Percentiles rank a stretch among this genome's conserved stretches.
Conservation (phyloP, 1,139 yeast genomes). For the Taphrina betulina region DNA sequence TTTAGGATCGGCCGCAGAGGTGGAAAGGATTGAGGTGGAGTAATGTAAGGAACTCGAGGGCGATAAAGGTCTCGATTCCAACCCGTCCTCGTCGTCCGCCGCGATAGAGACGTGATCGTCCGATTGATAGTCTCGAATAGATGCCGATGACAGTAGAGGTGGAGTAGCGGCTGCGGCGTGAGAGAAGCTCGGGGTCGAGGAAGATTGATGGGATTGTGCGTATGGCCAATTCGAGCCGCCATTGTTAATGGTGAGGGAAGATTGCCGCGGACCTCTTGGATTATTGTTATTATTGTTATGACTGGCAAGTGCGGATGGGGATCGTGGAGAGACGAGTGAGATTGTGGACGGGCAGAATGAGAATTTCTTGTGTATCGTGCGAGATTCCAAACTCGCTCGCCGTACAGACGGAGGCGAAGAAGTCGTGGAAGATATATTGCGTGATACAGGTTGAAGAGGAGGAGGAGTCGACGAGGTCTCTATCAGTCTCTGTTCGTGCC, state of each 20-base stretch:
- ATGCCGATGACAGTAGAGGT: neutral
- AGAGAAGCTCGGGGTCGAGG: no score
- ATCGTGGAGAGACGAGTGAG: constrained; percentile 19
- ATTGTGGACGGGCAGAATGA: constrained; percentile 29
- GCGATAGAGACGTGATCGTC: constrained; percentile 20
- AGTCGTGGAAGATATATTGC: no score
- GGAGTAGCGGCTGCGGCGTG: constrained; percentile 4
- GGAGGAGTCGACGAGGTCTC: no score
- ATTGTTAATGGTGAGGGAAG: constrained; percentile 11
- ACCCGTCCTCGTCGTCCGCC: constrained; percentile 21
- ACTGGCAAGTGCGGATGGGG: no score
- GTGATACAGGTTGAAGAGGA: no score
- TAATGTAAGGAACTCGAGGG: constrained; percentile 22
- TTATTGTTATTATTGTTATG: no score
- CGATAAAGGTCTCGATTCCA: neutral
- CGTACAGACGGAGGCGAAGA: no score
- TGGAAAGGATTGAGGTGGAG: constrained; percentile 24
- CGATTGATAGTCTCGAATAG: neutral
- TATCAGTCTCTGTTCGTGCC: neutral
- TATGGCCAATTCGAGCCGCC: constrained; percentile 6
- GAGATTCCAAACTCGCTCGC: no score
- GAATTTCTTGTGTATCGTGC: constrained; percentile 21
- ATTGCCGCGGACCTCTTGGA: constrained; percentile 4
- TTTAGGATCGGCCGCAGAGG: constrained; percentile 3
- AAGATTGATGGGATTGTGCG: no score